phyloP scores from a whole-genome alignment of 179 eudicot genomes.

The Drosera spatulata region DNA sequence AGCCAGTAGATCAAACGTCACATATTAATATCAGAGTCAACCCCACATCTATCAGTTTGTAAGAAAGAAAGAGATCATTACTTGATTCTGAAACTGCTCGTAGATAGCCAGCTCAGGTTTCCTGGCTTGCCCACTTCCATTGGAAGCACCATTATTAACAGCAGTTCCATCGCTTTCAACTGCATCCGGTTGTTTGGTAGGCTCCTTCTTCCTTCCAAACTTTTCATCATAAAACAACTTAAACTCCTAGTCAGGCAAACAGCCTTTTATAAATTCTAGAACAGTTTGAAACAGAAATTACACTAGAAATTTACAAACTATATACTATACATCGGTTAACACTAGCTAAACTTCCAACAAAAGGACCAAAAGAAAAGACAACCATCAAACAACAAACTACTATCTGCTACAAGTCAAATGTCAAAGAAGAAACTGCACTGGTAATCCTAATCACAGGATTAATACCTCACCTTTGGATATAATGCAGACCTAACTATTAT shows the following conservation, averaged over 20 bases:
- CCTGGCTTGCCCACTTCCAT: constrained; percentile 34
- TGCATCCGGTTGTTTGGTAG: constrained; percentile 24
- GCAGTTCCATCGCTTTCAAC: constrained; percentile 20
- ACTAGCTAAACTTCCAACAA: neutral
- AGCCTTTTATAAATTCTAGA: constrained; percentile 21
- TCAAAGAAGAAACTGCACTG: no score
- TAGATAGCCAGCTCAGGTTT: constrained; percentile 73
- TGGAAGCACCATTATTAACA: constrained; percentile 20
- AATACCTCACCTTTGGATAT: no score
- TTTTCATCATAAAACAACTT: constrained; percentile 89
- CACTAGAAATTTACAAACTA: neutral
- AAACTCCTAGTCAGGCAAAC: constrained; percentile 54
- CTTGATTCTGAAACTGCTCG: constrained; percentile 79
- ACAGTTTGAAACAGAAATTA: neutral
- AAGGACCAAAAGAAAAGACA: no score
- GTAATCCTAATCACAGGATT: no score
- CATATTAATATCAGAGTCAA: neutral
- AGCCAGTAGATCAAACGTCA: constrained; percentile 1
- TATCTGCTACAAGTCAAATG: no score
- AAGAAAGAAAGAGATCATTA: constrained; percentile 9
- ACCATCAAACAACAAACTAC: no score
- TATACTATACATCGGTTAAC: neutral
- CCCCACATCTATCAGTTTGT: neutral
- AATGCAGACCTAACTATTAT: no score
- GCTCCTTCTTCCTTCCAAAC: constrained; percentile 92